Evolutionary conservation across 768 basidiomycete genomes (phyloP), one percentile per base, ranked within the genome.

Genomic region (Xerocomellus chrysenteron): DNA sequence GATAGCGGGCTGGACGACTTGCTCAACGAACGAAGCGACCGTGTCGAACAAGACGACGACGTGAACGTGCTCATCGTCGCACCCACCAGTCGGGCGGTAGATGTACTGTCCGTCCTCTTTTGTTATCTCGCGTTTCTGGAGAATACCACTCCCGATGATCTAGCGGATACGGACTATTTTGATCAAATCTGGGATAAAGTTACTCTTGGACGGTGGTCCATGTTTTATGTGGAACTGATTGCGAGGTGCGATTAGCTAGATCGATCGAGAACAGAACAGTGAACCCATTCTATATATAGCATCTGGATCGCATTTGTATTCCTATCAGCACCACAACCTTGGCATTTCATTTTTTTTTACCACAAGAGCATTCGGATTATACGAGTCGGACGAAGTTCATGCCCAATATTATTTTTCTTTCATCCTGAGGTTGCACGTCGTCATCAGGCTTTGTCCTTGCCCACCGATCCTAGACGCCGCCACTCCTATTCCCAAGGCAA

Each of bases 111-210:
- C n/a, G 7, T 65, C 39, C 40, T 58, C 16, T 41, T 62, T 42
- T 56, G 50, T 50, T 65, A 54, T 37, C 60, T 62, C 40, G 39
- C 49, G 14, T 65, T 56, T 41, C 35, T 65, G n/a, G 47, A 57
- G 12, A 53, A 30, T 21, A 13, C 28, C 10, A 28, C 42, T 0
- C 28, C 39, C n/a, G 47, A 50, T 11, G 13, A 44, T 6, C 0
- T 47, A 7, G 17, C 21, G 45, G 24, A 51, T 1, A 19, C 6
- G 40, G 19, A 39, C 1, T 52, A 35, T n/a, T n/a, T 17, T 24
- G 52, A 62, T 41, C 26, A 43, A 1, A n/a, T 55, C 7, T 65
- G 63, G 59, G 2, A 37, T n/a, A 13, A 21, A 1, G 50, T 53
- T 28, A 19, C 2, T 16, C 28, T 61, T 2, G 58, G 10, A 26